These are phyloP conservation scores for Boletus tomentosulus DNA, from an alignment of 768 basidiomycete genomes.

Conservation along the genomic window DNA sequence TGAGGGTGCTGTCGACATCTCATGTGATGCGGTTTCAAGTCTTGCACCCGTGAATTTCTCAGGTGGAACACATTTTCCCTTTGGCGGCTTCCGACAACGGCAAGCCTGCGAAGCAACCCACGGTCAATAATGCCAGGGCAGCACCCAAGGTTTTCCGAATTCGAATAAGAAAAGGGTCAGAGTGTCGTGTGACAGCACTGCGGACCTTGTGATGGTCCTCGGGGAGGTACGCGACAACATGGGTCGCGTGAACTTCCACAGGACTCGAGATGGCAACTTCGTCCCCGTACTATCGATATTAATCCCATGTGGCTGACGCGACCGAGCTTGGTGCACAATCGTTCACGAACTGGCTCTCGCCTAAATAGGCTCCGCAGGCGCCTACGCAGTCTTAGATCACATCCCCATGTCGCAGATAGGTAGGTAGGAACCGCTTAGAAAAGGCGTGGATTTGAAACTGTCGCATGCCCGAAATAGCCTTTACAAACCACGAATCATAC, in stretches of 20 bases:
- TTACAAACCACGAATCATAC: constrained; percentile 5
- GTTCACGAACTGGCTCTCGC: neutral
- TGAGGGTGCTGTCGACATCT: neutral
- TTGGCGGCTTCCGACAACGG: neutral
- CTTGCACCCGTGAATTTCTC: neutral
- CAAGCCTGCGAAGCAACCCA: neutral
- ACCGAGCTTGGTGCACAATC: neutral
- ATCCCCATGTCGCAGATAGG: constrained; percentile 21
- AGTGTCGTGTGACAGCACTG: constrained; percentile 12
- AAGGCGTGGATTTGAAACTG: constrained; percentile 11
- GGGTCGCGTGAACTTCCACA: neutral
- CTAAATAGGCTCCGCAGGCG: neutral
- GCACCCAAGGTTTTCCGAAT: neutral
- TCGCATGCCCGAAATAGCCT: constrained; percentile 15
- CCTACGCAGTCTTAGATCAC: neutral
- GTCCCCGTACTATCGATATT: constrained; percentile 7
- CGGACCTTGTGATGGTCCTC: constrained; percentile 3
- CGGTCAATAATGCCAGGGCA: neutral
- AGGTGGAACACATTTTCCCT: neutral
- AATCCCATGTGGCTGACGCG: neutral
- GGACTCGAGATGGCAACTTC: constrained; percentile 8
- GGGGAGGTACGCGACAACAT: neutral
- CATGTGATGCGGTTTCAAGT: constrained; percentile 20
- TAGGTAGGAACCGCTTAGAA: constrained; percentile 11
- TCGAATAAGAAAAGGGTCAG: constrained; percentile 9